Base-by-base conservation (phyloP, 768 basidiomycete species). In the Podaxis sp. region DNA sequence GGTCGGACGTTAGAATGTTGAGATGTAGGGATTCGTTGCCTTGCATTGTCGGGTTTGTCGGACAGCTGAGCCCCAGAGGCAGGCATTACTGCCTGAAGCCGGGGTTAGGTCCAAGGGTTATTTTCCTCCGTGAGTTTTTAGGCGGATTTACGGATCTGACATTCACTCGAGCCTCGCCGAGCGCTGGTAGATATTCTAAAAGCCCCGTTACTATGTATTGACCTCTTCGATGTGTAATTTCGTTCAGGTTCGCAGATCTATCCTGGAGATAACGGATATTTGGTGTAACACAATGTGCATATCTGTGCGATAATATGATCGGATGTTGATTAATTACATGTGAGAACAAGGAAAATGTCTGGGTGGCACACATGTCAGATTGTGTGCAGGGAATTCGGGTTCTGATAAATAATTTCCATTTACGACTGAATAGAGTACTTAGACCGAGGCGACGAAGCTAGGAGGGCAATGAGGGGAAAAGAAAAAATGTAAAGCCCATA, bases 261-360 rank as follows among this genome's bases (percentile, higher is more conserved):
- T 51, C 4, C 19, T 51, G 49, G 49, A 51, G 19, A 51, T 51
- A 51, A 51, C 49, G 49, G 49, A 22, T 22, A 4, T 51, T 51
- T 28, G 22, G 19, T 24, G 13, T 22, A 51, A 22, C 9, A 28
- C 49, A 51, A 22, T 6, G 49, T 19, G 7, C 33, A 44, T 15
- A 30, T 9, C 8, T 33, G 33, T 26, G 49, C 49, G 49, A 24
- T 22, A 51, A 26, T 28, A 22, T 56, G 54, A 56, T 56, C 36
- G 54, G 54, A 28, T 40, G 24, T n/a, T 40, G 54, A 56, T 56
- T 39, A 56, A 56, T 56, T 56, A 56, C 36, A 24, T 9, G 30
- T 53, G 52, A 33, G 52, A 53, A 28, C 19, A 12, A 24, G 12
- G 26, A 51, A 12, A 28, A 24, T 51, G 13, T 24, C 9, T 24